Base-by-base conservation (phyloP, 129 eudicot species). In the Lactuca saligna region DNA sequence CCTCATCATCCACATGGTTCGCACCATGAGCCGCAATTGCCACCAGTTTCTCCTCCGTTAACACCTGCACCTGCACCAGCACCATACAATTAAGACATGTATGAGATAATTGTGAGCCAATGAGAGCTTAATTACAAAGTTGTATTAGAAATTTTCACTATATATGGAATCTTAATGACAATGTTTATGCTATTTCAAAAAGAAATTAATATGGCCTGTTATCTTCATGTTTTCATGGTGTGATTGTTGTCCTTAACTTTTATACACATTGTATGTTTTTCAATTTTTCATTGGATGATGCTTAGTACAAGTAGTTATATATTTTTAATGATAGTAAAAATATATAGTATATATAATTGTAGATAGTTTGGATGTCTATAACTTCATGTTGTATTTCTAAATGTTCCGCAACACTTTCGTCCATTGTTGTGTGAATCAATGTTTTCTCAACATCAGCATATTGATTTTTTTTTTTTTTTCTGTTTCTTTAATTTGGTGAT, bases 1-100 rank as follows among this genome's bases (percentile, higher is more conserved):
- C 64, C 58, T 50, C 79, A 48, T 69, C 79, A 75, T 58, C 31
- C 37, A 37, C 80, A 75, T 57, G 20, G 68, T 13, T 16, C 74
- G 13, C 75, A 61, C 14, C 69, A 54, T 68, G 63, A 54, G 25
- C 61, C 79, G 25, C 51, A 66, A 3, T 15, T 69, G 75, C 33
- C 75, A 41, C 75, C 75, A 38, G 33, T n/a, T 50, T 4, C 41
- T 75, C 61, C 75, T 25, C 29, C 37, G 31, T 41, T 51, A 0
- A 59, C 71, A 69, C 75, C 75, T 11, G 10, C 65, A 51, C 33
- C 17, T 12, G 39, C 65, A 54, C 66, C 54, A n/a, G 6, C 13
- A 54, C 56, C 75, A 3, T n/a, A 46, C 41, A 17, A 17, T 39
- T 6, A 2, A 29, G 61, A 69, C 17, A 44, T 54, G 64, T 58